A percentile compares a stretch with the other conserved stretches of the same genome.
Evolutionary conservation across 306 rosid species (phyloP).

Genomic region (Spatholobus suberectus): DNA sequence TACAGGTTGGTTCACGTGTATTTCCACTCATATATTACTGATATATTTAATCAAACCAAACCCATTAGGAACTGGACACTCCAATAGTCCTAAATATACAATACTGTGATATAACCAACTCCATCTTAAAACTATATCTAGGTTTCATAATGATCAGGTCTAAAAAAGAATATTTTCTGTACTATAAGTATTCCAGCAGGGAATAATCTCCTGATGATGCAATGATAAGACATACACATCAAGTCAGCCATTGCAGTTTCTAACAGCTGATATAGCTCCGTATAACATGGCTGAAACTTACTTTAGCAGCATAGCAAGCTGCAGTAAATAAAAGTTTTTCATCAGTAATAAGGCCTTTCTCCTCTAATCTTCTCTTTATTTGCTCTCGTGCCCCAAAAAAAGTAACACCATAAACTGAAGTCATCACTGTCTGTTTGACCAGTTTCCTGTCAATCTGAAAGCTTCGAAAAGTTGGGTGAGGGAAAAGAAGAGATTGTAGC

Average conservation of each 20-base stretch:
- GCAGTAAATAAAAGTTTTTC: slow-evolving; percentile 68
- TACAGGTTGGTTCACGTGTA: not conserved
- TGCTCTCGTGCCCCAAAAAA: slow-evolving; percentile 89
- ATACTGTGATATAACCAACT: not conserved
- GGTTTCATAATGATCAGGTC: slow-evolving; percentile 8
- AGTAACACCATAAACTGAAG: slow-evolving; percentile 91
- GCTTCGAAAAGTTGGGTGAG: slow-evolving; percentile 36
- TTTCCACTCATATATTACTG: not conserved
- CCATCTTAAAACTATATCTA: slow-evolving; percentile 4
- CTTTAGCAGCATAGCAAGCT: slow-evolving; percentile 88
- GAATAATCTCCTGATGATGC: not conserved
- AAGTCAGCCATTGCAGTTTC: slow-evolving; percentile 11
- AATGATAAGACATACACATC: not conserved
- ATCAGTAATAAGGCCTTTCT: slow-evolving; percentile 78
- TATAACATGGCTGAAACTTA: slow-evolving; percentile 47
- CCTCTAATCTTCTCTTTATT: slow-evolving; percentile 78
- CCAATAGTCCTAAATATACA: not conserved
- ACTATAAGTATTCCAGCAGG: slow-evolving; percentile 9
- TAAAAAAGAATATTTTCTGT: not conserved
- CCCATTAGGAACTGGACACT: slow-evolving; percentile 3
- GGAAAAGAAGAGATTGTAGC: slow-evolving; percentile 11
- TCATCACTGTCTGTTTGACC: slow-evolving; percentile 92
- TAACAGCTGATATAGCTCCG: not conserved
- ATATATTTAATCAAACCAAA: not conserved
- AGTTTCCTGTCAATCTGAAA: slow-evolving; percentile 87